Percentiles rank a stretch among this genome's conserved stretches.
phyloP scores from a whole-genome alignment of 768 basidiomycete species.

The Tremella yokohamensis region DNA sequence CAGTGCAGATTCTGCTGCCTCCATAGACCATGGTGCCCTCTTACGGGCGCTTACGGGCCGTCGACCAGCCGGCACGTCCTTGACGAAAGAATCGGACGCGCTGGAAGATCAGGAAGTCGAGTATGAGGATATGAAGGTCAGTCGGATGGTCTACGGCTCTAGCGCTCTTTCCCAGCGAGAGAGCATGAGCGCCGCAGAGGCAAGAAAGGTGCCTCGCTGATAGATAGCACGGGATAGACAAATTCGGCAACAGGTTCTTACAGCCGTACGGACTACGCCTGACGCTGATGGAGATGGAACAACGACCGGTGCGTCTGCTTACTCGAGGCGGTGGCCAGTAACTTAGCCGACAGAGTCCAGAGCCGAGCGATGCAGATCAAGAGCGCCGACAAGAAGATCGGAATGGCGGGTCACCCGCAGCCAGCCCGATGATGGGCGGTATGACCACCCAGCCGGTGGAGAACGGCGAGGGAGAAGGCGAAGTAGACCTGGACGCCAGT shows the following conservation, averaged over 20 bases:
- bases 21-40: slow-evolving; percentile 13
- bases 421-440: background rate
- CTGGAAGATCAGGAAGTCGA: slow-evolving; percentile 32
- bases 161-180: background rate
- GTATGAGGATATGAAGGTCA: slow-evolving; percentile 41
- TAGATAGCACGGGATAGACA: slow-evolving; percentile 31
- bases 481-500: slow-evolving; percentile 43
- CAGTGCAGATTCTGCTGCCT: background rate
- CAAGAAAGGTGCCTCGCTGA: background rate
- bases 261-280: slow-evolving; percentile 34
- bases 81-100: slow-evolving; percentile 32
- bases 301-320: slow-evolving; percentile 28
- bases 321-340: background rate
- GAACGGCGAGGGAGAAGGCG: slow-evolving; percentile 19
- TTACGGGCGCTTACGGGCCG: slow-evolving; percentile 33
- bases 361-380: slow-evolving; percentile 4
- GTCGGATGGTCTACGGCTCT: too few relatives aligned
- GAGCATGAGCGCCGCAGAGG: background rate
- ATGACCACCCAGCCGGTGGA: slow-evolving; percentile 2
- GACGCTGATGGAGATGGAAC: slow-evolving; percentile 44
- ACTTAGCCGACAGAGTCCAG: background rate
- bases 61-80: slow-evolving; percentile 26
- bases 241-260: slow-evolving; percentile 43
- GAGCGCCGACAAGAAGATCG: slow-evolving; percentile 43
- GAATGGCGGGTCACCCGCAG: slow-evolving; percentile 13